Conservation (phyloP, 441 rosid species). For the Mallotus japonicus region DNA sequence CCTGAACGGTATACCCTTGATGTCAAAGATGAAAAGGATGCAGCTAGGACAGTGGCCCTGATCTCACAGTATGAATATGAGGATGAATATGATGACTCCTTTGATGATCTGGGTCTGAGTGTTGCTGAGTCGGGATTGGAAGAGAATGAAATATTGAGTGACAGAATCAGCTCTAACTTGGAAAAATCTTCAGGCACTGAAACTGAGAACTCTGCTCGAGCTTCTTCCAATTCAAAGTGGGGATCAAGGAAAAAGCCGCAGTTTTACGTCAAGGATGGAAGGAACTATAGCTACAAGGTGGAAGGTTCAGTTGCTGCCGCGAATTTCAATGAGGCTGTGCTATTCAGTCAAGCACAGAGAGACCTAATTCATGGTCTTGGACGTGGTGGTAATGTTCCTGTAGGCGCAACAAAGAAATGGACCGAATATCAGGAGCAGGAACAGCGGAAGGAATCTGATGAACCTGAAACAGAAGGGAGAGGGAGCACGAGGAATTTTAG, state of each 20-base stretch:
- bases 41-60: constrained; percentile 51
- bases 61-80: constrained; percentile 84
- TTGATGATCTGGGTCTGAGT: constrained; percentile 86
- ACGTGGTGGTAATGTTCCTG: constrained; percentile 85
- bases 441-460: constrained; percentile 30
- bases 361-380: constrained; percentile 81
- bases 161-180: constrained; percentile 33
- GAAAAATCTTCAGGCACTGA: constrained; percentile 39
- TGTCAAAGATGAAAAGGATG: constrained; percentile 46
- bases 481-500: constrained; percentile 38
- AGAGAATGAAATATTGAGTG: constrained; percentile 58
- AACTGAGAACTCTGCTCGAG: constrained; percentile 31
- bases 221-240: constrained; percentile 54
- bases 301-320: constrained; percentile 80
- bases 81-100: constrained; percentile 96
- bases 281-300: constrained; percentile 95
- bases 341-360: constrained; percentile 57
- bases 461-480: constrained; percentile 37
- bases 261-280: constrained; percentile 87
- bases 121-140: constrained; percentile 65
- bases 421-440: constrained; percentile 49
- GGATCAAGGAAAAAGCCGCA: constrained; percentile 81
- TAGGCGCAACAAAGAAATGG: constrained; percentile 67
- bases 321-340: constrained; percentile 65
- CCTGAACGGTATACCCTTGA: constrained; percentile 48